phyloP scores from a whole-genome alignment of 106 monocot genomes.

The Agapanthus africanus region DNA sequence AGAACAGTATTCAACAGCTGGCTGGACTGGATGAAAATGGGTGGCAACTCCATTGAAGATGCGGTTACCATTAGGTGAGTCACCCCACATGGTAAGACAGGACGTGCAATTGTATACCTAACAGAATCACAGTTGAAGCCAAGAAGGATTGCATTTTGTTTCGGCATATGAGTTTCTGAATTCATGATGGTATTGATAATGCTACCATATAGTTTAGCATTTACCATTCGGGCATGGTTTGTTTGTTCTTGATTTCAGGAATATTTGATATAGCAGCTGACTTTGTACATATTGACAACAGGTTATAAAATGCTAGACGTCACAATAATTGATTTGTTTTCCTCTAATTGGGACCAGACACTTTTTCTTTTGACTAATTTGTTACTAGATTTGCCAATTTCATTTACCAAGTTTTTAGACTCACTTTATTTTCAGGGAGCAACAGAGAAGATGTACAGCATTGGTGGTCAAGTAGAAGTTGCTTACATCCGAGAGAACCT shows the following conservation, averaged over 20 bases:
- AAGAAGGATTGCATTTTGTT: too few species aligned
- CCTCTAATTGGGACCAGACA: neutral
- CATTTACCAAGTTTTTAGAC: neutral
- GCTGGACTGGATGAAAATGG: too few species aligned
- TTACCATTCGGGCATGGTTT: neutral
- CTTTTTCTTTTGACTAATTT: neutral
- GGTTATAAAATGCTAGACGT: neutral
- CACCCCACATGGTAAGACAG: too few species aligned
- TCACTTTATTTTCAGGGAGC: slow-evolving; percentile 2
- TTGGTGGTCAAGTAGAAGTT: slow-evolving; percentile 27
- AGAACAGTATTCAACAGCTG: too few species aligned
- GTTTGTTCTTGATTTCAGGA: neutral
- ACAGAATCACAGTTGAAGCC: too few species aligned
- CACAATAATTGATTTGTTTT: neutral
- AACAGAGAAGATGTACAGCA: neutral
- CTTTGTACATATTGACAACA: neutral
- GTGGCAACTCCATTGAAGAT: too few species aligned
- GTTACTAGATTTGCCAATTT: too few species aligned
- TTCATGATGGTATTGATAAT: neutral
- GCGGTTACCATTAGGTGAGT: too few species aligned
- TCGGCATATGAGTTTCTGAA: neutral
- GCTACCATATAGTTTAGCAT: neutral
- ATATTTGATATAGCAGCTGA: neutral
- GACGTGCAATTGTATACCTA: too few species aligned
- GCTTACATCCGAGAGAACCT: slow-evolving; percentile 1